Base-by-base conservation (phyloP, 2,329 filamentous ascomycete genomes). In the Botryotinia globosa region DNA sequence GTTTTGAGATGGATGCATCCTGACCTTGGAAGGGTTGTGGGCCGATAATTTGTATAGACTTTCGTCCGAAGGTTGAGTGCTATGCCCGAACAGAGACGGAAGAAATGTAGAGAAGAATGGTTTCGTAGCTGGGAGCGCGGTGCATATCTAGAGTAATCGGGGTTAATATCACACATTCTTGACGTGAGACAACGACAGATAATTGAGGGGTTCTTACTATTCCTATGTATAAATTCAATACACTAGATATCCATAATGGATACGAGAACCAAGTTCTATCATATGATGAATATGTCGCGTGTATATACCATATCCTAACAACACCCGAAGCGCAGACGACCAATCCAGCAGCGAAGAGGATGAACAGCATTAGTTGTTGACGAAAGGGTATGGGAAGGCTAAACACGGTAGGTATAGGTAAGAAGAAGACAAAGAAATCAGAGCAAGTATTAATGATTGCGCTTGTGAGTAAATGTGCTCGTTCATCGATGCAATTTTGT, bases 391-490 rank as follows among this genome's bases (percentile, higher is more conserved):
- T 80, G 67, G 84, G 82, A 4, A 87, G 78, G 34, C 80, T 78
- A 72, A 83, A 78, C 3, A 87, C 82, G 4, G 83, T 84, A 25
- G 82, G 82, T 66, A 87, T 83, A 0, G 86, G 87, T 5, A 88
- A 79, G 0, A 85, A 77, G 62, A 86, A 85, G 48, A 87, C 83
- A 29, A 85, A 77, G 59, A 90, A 83, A 79, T 90, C 87, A 16
- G 87, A 88, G 58, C 85, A 77, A 61, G 89, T 89, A 79, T 90
- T 90, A 74, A 89, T 83, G 34, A 86, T 85, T 7, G 88, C 87
- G 63, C 88, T 83, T 51, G 83, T 83, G 42, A 87, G 82, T 45
- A 88, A 82, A 71, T 88, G 85, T 1, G 81, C 80, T 8, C 84
- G 83, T 74, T 89, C 82, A 29, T 87, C 76, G 64, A 87, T 83